Evolutionary conservation across 768 basidiomycete genomes (phyloP), one percentile per base, ranked within the genome.

Genomic region (Mycena pura): DNA sequence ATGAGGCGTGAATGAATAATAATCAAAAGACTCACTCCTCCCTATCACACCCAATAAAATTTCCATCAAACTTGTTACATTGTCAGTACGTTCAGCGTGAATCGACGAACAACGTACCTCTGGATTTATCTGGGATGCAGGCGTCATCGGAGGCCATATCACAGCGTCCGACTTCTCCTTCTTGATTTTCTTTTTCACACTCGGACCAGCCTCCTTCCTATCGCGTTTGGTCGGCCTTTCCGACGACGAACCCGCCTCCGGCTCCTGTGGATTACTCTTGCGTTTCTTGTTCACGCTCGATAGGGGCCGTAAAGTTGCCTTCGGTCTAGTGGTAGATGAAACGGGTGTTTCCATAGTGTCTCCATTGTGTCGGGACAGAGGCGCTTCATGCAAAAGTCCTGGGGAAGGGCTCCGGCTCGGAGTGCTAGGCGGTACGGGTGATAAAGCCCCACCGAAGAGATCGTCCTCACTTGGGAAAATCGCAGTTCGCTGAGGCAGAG

Each of bases 91-190:
- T 10, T 25, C 3, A 29, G 14, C 11, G 5, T 11, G 21, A 13
- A 31, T 9, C 5, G 7, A 36, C 36, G 27, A 29, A 4, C 7
- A 15, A 40, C 62, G 32, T 32, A 62, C 61, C 54, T 62, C 61
- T 3, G 49, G 31, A 15, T 7, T 31, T 14, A 21, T 21, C n/a
- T 34, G 31, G 6, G 21, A 31, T 14, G 21, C 38, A 3, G 39
- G 40, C 47, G 48, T 62, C 28, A 62, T 40, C 6, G 25, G n/a
- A 21, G 62, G 62, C 62, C 62, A 63, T 25, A 34, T 14, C 36
- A 58, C 22, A 1, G 22, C n/a, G 17, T 27, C 34, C 15, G 25
- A 10, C 27, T 27, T 38, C 28, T 52, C 49, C 51, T 14, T 54
- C 29, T 38, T 58, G 45, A 29, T 48, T 40, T 39, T 39, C 44